A percentile compares a stretch with the other conserved stretches of the same genome.
phyloP scores from a whole-genome alignment of 2,329 filamentous ascomycete species.

The Alternaria sp. region DNA sequence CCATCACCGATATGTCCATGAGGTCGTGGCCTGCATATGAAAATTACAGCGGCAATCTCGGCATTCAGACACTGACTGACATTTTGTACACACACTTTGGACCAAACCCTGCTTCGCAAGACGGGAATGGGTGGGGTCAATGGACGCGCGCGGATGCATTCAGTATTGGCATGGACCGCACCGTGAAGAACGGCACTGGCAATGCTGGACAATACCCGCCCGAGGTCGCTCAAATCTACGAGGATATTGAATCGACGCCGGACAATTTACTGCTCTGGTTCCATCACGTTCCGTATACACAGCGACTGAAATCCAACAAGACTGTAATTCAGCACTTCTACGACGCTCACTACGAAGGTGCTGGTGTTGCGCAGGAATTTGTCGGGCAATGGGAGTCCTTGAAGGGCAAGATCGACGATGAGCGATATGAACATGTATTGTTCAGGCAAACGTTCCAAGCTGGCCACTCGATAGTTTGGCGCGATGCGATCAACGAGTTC shows the following conservation, averaged over 20 bases:
- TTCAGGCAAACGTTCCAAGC: constrained; percentile 70
- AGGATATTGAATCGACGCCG: constrained; percentile 67
- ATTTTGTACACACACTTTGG: constrained; percentile 72
- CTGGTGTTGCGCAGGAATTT: constrained; percentile 67
- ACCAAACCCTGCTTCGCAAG: constrained; percentile 70
- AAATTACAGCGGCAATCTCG: constrained; percentile 73
- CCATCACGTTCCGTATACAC: constrained; percentile 74
- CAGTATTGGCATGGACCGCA: constrained; percentile 74
- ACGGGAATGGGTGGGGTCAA: constrained; percentile 73
- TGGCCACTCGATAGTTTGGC: constrained; percentile 73
- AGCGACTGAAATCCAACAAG: constrained; percentile 66
- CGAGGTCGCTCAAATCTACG: constrained; percentile 65
- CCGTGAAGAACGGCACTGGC: constrained; percentile 70
- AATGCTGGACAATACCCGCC: constrained; percentile 70
- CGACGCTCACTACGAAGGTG: constrained; percentile 66
- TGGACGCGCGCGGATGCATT: constrained; percentile 70
- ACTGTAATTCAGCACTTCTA: constrained; percentile 74
- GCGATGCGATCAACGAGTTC: constrained; percentile 70
- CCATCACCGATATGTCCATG: constrained; percentile 69
- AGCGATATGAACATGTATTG: constrained; percentile 65
- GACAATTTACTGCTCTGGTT: constrained; percentile 76
- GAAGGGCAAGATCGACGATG: constrained; percentile 62
- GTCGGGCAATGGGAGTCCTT: constrained; percentile 62
- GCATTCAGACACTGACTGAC: constrained; percentile 72
- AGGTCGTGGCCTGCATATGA: constrained; percentile 74